Evolutionary conservation across 805 yeast genomes (phyloP), one percentile per base, ranked within the genome.

Genomic region (Jamesozyma jinghongensis): DNA sequence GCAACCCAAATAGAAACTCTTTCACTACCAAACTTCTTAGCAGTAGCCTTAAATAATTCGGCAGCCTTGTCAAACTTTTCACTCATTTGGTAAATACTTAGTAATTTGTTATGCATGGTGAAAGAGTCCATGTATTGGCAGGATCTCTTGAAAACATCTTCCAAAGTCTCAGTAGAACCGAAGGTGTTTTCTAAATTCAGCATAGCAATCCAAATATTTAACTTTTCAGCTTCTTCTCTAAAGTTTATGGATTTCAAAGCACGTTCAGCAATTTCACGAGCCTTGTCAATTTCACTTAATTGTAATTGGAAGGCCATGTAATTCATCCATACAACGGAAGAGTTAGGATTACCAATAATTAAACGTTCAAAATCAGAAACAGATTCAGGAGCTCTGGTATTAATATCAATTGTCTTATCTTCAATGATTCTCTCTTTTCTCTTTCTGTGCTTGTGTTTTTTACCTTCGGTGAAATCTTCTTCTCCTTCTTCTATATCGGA

Each of bases 281-380:
- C 96, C 64, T 85, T 86, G 30, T 90, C 97, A 44, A 87, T 69
- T 63, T 92, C 98, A 68, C 95, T 84, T 47, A 90, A 70, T 63
- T 88, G 96, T 48, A 92, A 71, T 63, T 88, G 95, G 81, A 90
- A 92, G 3, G 97, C 88, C 96, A 92, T 92, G 66, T 84, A 92
- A 65, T 88, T 85, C 85, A 92, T 90, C 98, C 98, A 92, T 42
- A 86, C 65, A 28, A 88, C 75, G 1, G 98, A 90, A 3, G 95
- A 85, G 67, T 85, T 82, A 36, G 98, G 97, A 58, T 83, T 83
- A 59, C 97, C 94, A 45, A 92, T 74, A 41, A 92, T 72, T 49
- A 92, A 67, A 56, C 98, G 78, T 66, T 92, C 99, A 54, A 87
- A 92, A 62, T 92, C 99, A 36, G 79, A 67, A 33, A 78, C 83